phyloP scores from a whole-genome alignment of 225 moss, liverwort and hornwort species.

The Sphagnum contortum region DNA sequence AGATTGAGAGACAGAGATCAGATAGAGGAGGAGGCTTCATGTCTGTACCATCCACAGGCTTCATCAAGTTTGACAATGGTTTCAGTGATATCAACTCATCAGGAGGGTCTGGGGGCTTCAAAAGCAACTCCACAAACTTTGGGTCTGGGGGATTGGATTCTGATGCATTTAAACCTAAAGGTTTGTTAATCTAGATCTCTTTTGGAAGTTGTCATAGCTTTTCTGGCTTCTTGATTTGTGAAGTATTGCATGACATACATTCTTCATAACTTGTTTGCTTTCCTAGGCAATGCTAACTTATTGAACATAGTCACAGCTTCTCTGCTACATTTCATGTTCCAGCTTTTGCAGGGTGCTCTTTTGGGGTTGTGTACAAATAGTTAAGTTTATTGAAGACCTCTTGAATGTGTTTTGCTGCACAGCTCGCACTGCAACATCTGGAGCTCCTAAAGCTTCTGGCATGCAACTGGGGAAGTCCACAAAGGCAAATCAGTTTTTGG shows the following conservation, averaged over 20 bases:
- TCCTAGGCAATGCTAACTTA: no score
- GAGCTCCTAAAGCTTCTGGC: slow-evolving; percentile 74
- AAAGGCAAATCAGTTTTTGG: slow-evolving; percentile 91
- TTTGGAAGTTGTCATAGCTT: slow-evolving; percentile 1
- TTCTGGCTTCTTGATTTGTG: slow-evolving; percentile 7
- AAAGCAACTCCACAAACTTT: slow-evolving; percentile 58
- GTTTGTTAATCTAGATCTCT: slow-evolving; percentile 12
- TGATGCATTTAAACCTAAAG: slow-evolving; percentile 79
- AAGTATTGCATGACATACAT: neutral
- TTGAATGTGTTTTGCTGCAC: neutral
- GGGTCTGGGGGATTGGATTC: slow-evolving; percentile 48
- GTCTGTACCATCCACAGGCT: no score
- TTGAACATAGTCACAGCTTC: neutral
- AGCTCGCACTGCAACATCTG: slow-evolving; percentile 48
- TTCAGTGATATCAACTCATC: slow-evolving; percentile 39
- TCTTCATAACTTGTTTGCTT: neutral
- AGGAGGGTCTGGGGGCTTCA: slow-evolving; percentile 53
- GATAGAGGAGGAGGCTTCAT: no score
- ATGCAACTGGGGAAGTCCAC: slow-evolving; percentile 99
- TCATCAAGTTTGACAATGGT: no score
- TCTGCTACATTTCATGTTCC: neutral
- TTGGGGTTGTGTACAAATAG: neutral
- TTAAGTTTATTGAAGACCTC: no score
- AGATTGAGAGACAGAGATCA: no score
- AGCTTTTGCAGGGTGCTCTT: neutral